A percentile compares a stretch with the other conserved stretches of the same genome.
Conservation (phyloP, 139 green algal species). For the Chlorella sp. region DNA sequence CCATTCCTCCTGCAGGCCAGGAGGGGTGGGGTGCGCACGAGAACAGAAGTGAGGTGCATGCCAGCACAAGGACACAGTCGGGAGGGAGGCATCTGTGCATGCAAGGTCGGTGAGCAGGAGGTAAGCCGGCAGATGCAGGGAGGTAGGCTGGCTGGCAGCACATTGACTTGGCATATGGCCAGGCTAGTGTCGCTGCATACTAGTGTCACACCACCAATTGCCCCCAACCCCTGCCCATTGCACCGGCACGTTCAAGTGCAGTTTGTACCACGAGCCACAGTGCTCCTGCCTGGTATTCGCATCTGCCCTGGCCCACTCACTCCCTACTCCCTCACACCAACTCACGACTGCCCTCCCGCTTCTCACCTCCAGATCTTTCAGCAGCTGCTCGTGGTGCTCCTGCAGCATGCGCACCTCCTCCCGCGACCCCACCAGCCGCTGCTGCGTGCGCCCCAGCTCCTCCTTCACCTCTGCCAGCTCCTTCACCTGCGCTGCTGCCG, state of each 20-base stretch:
- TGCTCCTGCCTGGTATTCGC: background rate
- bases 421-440: slow-evolving; percentile 29
- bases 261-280: too few species aligned
- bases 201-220: too few species aligned
- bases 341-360: background rate
- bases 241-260: background rate
- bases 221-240: background rate
- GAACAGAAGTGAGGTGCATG: too few species aligned
- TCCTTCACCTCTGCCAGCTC: slow-evolving; percentile 9
- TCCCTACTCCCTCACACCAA: background rate
- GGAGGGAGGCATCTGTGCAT: too few species aligned
- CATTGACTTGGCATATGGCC: background rate
- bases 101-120: too few species aligned
- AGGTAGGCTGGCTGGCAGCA: too few species aligned
- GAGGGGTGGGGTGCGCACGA: too few species aligned
- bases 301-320: too few species aligned
- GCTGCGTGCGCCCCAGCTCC: slow-evolving; percentile 26
- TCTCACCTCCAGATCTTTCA: slow-evolving; percentile 23
- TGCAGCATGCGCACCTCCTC: slow-evolving; percentile 29
- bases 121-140: too few species aligned
- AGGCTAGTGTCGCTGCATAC: background rate
- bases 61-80: too few species aligned
- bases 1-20: slow-evolving; percentile 16
- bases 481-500: background rate
- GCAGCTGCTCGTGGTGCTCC: slow-evolving; percentile 39